Base-by-base conservation (phyloP, 768 basidiomycete genomes). In the Collybiopsis luxurians region DNA sequence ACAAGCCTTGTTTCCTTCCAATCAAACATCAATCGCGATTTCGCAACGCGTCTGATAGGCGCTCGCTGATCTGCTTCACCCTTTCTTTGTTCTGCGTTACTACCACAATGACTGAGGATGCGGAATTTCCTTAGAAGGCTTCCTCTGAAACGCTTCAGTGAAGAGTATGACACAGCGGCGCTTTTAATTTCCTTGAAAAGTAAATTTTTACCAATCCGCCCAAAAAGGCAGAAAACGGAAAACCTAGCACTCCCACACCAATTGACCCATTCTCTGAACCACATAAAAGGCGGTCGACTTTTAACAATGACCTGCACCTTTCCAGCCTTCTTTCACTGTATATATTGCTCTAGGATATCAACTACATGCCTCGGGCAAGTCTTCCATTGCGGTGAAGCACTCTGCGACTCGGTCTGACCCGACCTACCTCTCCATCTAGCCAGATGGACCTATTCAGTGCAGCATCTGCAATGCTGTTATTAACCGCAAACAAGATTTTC, bases 111-210 rank as follows among this genome's bases (percentile, higher is more conserved):
- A 21, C 31, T 10, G 19, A n/a, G 40, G 7, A 6, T 17, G 19
- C 13, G 17, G 19, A 42, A 42, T 42, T 21, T 42, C 40, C 40
- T 42, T 42, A 42, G 15, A 42, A 42, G 40, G 40, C 6, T 42
- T 42, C 19, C n/a, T 42, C 17, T 5, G n/a, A n/a, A 17, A 21
- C 13, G 19, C 4, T 42, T 9, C 40, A 42, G 13, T 30, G 12
- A 34, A 23, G 28, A 27, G 49, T 30, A 36, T 34, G 19, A 13
- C 19, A n/a, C 15, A 6, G 6, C 28, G 21, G 26, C 50, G 19
- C 36, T 39, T 12, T 38, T 23, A 36, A 36, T 51, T 51, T 51
- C 50, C 50, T 51, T 51, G 50, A 51, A 51, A 49, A 38, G 36
- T 31, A 15, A 51, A 51, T 51, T 51, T 51, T 30, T 51, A 19